Conservation (phyloP, 768 basidiomycete genomes). For the Sistotremastrum niveocremeum region DNA sequence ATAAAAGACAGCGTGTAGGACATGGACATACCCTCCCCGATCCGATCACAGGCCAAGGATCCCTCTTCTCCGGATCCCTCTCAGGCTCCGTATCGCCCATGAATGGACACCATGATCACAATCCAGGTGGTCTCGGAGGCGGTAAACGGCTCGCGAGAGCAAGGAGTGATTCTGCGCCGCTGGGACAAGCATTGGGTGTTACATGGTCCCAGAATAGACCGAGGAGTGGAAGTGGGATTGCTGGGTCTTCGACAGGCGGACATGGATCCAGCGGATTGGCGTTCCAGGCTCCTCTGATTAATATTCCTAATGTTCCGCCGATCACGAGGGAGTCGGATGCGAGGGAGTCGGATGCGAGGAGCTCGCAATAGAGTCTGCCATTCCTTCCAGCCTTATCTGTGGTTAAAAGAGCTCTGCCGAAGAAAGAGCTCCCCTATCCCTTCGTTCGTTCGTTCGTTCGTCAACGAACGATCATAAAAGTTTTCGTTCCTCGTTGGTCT, state of each 20-base stretch:
- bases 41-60: conserved; percentile 9
- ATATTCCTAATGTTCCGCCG: not conserved
- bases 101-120: conserved; percentile 7
- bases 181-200: conserved; percentile 35
- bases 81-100: conserved; percentile 1
- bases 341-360: not conserved
- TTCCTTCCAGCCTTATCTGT: not conserved
- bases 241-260: not conserved
- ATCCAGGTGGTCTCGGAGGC: conserved; percentile 4
- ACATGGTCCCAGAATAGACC: conserved; percentile 21
- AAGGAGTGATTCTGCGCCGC: conserved; percentile 53
- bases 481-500: not conserved
- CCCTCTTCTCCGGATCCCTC: conserved; percentile 3
- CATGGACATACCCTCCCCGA: conserved; percentile 29
- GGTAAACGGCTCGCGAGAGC: conserved; percentile 39
- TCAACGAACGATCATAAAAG: not conserved
- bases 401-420: not conserved
- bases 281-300: not conserved
- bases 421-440: not conserved
- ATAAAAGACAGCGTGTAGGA: conserved; percentile 28
- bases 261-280: not conserved
- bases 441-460: not conserved
- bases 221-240: conserved; percentile 24
- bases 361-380: not conserved
- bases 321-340: not conserved